A percentile compares a stretch with the other conserved stretches of the same genome.
These are phyloP conservation scores for Linnemannia exigua DNA, from an alignment of 192 early-diverging fungal genomes.

Conservation along the genomic window DNA sequence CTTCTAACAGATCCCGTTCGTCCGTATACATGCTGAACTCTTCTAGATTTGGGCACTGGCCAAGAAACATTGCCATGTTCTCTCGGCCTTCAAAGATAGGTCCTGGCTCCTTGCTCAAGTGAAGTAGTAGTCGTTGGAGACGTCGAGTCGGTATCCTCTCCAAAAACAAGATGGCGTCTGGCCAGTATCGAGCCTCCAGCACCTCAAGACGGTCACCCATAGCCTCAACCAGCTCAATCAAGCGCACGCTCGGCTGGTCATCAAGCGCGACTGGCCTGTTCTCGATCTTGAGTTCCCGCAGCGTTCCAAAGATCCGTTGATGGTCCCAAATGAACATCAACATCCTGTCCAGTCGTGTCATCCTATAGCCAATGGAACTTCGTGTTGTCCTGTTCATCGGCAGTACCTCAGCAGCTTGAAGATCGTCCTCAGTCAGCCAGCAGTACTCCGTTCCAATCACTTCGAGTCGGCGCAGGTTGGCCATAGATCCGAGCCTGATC, in stretches of 20 bases:
- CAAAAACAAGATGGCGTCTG: slow-evolving; percentile 38
- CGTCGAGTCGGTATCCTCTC: slow-evolving; percentile 32
- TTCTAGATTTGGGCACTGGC: slow-evolving; percentile 25
- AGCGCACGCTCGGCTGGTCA: neutral
- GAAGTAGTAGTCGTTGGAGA: slow-evolving; percentile 26
- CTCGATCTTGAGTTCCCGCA: slow-evolving; percentile 45
- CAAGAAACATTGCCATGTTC: slow-evolving; percentile 18
- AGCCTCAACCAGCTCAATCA: slow-evolving; percentile 47
- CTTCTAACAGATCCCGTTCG: slow-evolving; percentile 15
- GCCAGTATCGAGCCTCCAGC: slow-evolving; percentile 42
- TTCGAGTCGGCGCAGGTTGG: slow-evolving; percentile 36
- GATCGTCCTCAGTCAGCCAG: slow-evolving; percentile 25
- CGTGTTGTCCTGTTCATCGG: neutral
- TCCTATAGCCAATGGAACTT: neutral
- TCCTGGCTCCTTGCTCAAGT: slow-evolving; percentile 28
- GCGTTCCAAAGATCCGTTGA: slow-evolving; percentile 34
- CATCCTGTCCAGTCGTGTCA: slow-evolving; percentile 31
- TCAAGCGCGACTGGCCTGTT: neutral
- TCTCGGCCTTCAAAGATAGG: slow-evolving; percentile 11
- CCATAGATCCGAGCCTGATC: slow-evolving; percentile 18
- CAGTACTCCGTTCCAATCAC: slow-evolving; percentile 34
- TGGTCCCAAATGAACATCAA: slow-evolving; percentile 49
- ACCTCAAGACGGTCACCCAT: slow-evolving; percentile 48
- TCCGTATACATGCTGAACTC: slow-evolving; percentile 27
- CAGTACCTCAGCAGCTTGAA: neutral